Evolutionary conservation across 2,329 filamentous ascomycete genomes (phyloP).

Genomic region (Venturia aucupariae): DNA sequence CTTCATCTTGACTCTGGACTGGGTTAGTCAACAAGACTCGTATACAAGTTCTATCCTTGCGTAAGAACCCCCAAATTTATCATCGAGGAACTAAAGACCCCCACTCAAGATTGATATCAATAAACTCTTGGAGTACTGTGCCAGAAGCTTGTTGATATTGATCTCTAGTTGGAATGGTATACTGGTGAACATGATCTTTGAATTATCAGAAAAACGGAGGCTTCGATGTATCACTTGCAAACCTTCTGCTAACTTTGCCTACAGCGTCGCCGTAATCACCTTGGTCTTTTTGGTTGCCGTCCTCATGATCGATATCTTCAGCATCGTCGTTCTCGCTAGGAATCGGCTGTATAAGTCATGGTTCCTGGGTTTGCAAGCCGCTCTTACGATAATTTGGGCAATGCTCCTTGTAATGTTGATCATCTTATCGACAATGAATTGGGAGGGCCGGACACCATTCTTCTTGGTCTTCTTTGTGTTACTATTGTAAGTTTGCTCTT

Average conservation of each 20-base stretch:
- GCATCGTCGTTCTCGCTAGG: constrained; percentile 2
- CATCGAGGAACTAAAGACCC: background rate
- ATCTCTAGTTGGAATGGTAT: background rate
- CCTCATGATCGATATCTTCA: constrained; percentile 4
- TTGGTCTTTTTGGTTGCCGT: background rate
- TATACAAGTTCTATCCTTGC: background rate
- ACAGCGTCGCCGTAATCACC: background rate
- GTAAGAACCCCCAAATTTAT: background rate
- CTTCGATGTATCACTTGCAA: background rate
- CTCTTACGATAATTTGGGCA: background rate
- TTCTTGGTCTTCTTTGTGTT: background rate
- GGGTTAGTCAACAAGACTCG: background rate
- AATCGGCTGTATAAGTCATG: background rate
- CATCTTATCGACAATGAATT: background rate
- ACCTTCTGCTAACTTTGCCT: background rate
- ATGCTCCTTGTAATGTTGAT: background rate
- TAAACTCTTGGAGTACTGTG: background rate
- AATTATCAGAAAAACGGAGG: background rate
- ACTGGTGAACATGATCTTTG: background rate
- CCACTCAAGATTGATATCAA: background rate
- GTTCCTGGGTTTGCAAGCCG: background rate
- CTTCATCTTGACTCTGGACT: background rate
- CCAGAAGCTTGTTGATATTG: background rate
- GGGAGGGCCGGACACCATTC: background rate
- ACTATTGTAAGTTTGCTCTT: background rate